A percentile compares a stretch with the other conserved stretches of the same genome.
These are phyloP conservation scores for Salix dunnii DNA, from an alignment of 345 rosid genomes.

Conservation along the genomic window DNA sequence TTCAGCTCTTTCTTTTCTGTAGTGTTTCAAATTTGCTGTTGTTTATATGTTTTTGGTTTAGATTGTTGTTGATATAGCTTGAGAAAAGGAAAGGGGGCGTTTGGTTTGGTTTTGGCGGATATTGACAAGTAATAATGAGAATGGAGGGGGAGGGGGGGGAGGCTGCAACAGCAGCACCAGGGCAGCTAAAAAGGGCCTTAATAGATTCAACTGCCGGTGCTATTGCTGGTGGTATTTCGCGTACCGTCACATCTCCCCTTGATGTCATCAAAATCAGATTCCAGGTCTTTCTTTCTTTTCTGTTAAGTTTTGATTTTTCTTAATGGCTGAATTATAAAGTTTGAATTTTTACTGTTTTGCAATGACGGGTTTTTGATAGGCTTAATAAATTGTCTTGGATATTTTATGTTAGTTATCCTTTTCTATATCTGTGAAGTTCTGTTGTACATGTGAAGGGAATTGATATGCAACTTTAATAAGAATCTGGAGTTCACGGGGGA, in stretches of 20 bases:
- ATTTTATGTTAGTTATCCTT: too few species aligned
- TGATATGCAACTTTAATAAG: neutral
- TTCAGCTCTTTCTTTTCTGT: neutral
- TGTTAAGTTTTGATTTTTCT: neutral
- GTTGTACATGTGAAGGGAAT: neutral
- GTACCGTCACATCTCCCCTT: slow-evolving; percentile 91
- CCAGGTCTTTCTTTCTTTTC: slow-evolving; percentile 49
- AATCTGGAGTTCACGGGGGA: neutral
- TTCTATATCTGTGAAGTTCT: neutral
- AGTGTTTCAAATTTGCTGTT: neutral
- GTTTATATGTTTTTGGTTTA: neutral
- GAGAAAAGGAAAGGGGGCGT: slow-evolving; percentile 6
- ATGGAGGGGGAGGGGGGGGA: slow-evolving; percentile 44
- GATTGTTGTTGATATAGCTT: slow-evolving; percentile 3
- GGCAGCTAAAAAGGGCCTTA: slow-evolving; percentile 67
- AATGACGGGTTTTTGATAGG: neutral
- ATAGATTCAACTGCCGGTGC: slow-evolving; percentile 77
- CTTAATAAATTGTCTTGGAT: neutral
- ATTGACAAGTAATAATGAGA: neutral
- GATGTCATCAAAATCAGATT: slow-evolving; percentile 97
- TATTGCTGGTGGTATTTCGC: slow-evolving; percentile 70
- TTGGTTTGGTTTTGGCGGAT: slow-evolving; percentile 8
- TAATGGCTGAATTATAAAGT: neutral
- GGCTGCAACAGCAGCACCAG: slow-evolving; percentile 17
- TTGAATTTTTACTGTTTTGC: neutral